Percentiles rank a stretch among this genome's conserved stretches.
These are phyloP conservation scores for Leishmania guyanensis DNA, from an alignment of 208 protist species.

Conservation along the genomic window DNA sequence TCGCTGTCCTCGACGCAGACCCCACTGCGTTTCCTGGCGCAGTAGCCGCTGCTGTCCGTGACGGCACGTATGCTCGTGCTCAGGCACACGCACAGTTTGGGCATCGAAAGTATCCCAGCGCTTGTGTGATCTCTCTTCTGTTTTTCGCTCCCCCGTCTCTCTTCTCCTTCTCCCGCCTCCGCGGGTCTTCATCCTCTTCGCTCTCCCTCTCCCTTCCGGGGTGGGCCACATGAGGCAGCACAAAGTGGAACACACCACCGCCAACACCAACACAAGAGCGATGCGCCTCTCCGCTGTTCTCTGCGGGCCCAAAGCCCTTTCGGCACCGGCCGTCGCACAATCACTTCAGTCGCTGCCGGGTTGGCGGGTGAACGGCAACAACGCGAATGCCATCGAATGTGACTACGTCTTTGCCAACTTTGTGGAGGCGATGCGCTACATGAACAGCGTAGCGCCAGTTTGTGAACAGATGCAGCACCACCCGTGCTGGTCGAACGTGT, in stretches of 20 bases:
- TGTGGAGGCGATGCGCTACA: conserved; percentile 90
- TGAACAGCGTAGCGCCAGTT: conserved; percentile 76
- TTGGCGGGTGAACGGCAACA: conserved; percentile 58
- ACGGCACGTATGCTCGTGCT: background rate
- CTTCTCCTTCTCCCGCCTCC: background rate
- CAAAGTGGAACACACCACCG: background rate
- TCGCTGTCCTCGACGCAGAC: background rate
- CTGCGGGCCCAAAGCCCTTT: conserved; percentile 44
- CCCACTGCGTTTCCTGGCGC: background rate
- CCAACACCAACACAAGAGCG: background rate
- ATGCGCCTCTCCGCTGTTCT: conserved; percentile 19
- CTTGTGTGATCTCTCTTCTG: background rate
- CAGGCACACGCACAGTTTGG: background rate
- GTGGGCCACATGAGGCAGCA: background rate
- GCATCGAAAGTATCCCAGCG: background rate
- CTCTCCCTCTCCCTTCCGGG: too few relatives aligned
- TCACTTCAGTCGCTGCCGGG: conserved; percentile 79
- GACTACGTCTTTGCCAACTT: conserved; percentile 91
- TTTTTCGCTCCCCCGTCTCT: too few relatives aligned
- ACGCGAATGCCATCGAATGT: conserved; percentile 45
- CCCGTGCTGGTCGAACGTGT: conserved; percentile 96
- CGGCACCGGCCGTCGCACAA: conserved; percentile 79
- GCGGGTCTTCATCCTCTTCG: background rate
- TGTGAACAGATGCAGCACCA: conserved; percentile 94
- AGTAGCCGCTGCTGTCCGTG: background rate